These are phyloP conservation scores for Penicillium janthinellum DNA, from an alignment of 2,329 filamentous ascomycete species.

Conservation along the genomic window DNA sequence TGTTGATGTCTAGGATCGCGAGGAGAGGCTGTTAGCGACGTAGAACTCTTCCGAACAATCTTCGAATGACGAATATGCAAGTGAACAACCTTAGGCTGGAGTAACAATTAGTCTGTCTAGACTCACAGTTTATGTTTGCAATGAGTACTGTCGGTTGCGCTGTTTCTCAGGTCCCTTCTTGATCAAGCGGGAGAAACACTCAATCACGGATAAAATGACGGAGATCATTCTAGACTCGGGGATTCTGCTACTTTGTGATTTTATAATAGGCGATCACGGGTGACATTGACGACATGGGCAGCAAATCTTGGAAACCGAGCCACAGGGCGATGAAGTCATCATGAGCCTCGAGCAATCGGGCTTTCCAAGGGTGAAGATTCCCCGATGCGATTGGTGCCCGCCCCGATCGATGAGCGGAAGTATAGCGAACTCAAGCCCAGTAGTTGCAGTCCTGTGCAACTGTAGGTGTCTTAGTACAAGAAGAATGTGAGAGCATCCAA, in stretches of 20 bases:
- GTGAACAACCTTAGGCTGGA: background rate
- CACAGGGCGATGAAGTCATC: constrained; percentile 22
- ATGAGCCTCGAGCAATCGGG: constrained; percentile 11
- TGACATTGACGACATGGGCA: constrained; percentile 9
- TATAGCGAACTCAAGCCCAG: constrained; percentile 3
- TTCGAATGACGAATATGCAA: too few species aligned
- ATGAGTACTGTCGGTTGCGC: background rate
- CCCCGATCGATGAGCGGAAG: background rate
- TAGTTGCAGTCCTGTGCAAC: background rate
- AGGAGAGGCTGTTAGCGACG: background rate
- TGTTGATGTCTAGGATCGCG: background rate
- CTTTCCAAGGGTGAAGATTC: background rate
- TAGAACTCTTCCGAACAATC: background rate
- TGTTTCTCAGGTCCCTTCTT: constrained; percentile 4
- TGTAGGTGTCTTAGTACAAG: too few species aligned
- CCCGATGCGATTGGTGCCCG: background rate
- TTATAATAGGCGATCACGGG: constrained; percentile 8
- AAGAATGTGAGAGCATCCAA: too few species aligned
- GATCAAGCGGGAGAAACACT: constrained; percentile 5
- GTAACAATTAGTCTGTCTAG: too few species aligned
- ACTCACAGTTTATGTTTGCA: background rate
- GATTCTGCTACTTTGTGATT: background rate
- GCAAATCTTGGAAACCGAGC: constrained; percentile 3
- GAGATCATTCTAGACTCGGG: constrained; percentile 3
- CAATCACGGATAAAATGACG: constrained; percentile 9